phyloP scores from a whole-genome alignment of 2,329 filamentous ascomycete species.

The Arthrinium phaeospermum region DNA sequence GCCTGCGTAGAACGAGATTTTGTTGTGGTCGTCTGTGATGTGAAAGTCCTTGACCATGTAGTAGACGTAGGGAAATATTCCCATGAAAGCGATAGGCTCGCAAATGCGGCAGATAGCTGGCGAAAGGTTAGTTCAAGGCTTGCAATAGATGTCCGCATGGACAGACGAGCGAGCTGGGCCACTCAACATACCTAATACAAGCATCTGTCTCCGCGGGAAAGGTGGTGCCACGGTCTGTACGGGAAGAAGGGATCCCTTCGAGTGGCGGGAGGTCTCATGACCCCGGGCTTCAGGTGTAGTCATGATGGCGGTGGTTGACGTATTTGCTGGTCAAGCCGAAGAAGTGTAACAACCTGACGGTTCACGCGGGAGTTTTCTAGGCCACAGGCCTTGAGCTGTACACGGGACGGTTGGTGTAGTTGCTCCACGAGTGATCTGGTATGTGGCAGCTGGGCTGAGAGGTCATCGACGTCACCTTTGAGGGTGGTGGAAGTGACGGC shows the following conservation, averaged over 20 bases:
- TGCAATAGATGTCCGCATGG: neutral
- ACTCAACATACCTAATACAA: conserved; percentile 42
- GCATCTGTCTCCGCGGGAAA: conserved; percentile 44
- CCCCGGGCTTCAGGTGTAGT: conserved; percentile 8
- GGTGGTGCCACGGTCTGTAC: conserved; percentile 29
- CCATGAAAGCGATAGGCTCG: conserved; percentile 99
- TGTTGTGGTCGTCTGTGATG: conserved; percentile 76
- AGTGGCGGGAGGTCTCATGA: neutral
- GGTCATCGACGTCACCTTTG: neutral
- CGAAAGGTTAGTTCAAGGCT: neutral
- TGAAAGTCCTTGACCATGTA: conserved; percentile 95
- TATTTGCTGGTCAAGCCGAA: neutral
- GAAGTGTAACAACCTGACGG: neutral
- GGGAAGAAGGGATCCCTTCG: conserved; percentile 10
- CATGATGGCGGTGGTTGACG: conserved; percentile 1
- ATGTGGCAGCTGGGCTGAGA: neutral
- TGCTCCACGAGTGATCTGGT: neutral
- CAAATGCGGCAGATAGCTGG: conserved; percentile 91
- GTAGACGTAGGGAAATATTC: conserved; percentile 98
- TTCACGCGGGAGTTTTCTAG: neutral
- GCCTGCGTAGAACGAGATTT: conserved; percentile 90
- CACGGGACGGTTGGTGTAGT: neutral
- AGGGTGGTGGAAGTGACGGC: neutral
- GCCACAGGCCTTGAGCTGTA: neutral
- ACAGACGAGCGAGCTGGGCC: neutral